Base-by-base conservation (phyloP, 495 filamentous ascomycete species). In the Hypomontagnella submonticulosa region DNA sequence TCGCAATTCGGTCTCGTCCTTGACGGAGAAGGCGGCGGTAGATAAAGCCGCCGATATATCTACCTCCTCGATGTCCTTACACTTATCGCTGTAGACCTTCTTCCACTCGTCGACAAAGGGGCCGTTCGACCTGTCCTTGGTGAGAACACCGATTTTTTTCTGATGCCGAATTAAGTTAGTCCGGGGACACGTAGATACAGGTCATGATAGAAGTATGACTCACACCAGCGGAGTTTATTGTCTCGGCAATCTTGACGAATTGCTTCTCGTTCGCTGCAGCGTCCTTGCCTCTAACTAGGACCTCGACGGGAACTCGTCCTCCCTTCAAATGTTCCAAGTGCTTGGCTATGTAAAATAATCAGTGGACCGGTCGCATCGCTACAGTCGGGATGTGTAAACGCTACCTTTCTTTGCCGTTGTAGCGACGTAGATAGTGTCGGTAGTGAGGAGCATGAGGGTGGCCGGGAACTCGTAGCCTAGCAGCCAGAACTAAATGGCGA, bases 391-490 rank as follows among this genome's bases (percentile, higher is more conserved):
- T n/a, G 12, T 23, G n/a, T 72, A 19, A 10, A 48, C 15, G 51
- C 19, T 70, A 95, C 93, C 93, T 87, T 99, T 99, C 79, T 99
- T 99, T 15, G 91, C 88, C 9, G 95, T 98, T 1, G 96, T 98
- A 54, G 98, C 88, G 49, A 97, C 87, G 75, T 92, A 94, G 63
- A 98, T 79, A 52, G 85, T 84, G 53, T 98, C 96, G 49, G 87
- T 85, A 8, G 96, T 97, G 69, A 98, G 84, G 42, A 99, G 83
- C 77, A 99, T 89, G 38, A 98, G 83, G 0, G 95, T 98, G 11
- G 95, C 92, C 41, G 95, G 95, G 70, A 99, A 99, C 73, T 99
- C 95, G 82, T 98, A 99, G 65, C 95, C 95, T 59, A 99, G 85
- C 47, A 99, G 84, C 95, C 95, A 99, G 79, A 97, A 97, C 92